phyloP scores from a whole-genome alignment of 2,329 filamentous ascomycete genomes.

The Fusarium ambrosium region DNA sequence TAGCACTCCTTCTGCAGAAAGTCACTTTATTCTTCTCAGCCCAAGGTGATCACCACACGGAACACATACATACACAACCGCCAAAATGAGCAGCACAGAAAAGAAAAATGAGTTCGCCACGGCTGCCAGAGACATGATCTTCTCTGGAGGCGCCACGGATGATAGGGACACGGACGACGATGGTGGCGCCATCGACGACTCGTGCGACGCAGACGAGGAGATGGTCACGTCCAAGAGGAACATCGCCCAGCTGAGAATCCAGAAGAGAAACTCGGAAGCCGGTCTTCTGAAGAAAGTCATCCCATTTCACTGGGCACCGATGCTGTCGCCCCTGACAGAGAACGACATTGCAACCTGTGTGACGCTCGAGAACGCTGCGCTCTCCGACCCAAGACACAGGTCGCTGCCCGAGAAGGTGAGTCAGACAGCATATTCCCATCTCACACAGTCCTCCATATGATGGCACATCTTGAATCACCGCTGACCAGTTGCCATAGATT shows the following conservation, averaged over 20 bases:
- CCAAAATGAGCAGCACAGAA: slow-evolving; percentile 29
- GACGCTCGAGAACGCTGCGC: slow-evolving; percentile 68
- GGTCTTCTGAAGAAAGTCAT: slow-evolving; percentile 59
- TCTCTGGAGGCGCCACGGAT: slow-evolving; percentile 32
- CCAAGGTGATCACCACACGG: not conserved
- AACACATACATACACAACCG: not conserved
- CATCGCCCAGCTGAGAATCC: slow-evolving; percentile 56
- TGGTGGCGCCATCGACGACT: slow-evolving; percentile 56
- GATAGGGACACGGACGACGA: slow-evolving; percentile 35
- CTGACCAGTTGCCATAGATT: slow-evolving; percentile 39
- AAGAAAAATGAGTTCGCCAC: slow-evolving; percentile 47
- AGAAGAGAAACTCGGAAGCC: slow-evolving; percentile 50
- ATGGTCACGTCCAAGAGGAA: slow-evolving; percentile 55
- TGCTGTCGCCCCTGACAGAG: slow-evolving; percentile 76
- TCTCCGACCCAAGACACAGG: slow-evolving; percentile 63
- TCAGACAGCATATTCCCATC: not conserved
- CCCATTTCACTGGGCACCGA: slow-evolving; percentile 72
- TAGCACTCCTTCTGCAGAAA: not conserved
- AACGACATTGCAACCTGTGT: slow-evolving; percentile 73
- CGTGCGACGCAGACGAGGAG: slow-evolving; percentile 56
- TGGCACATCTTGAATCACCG: not conserved
- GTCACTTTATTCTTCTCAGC: not conserved
- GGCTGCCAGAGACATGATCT: slow-evolving; percentile 47
- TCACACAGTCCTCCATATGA: not conserved
- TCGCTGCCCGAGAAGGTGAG: slow-evolving; percentile 68